Percentiles rank a stretch among this genome's conserved stretches.
Evolutionary conservation across 1,284 basidiomycete genomes (phyloP).

Genomic region (Ceratobasidium sp.): DNA sequence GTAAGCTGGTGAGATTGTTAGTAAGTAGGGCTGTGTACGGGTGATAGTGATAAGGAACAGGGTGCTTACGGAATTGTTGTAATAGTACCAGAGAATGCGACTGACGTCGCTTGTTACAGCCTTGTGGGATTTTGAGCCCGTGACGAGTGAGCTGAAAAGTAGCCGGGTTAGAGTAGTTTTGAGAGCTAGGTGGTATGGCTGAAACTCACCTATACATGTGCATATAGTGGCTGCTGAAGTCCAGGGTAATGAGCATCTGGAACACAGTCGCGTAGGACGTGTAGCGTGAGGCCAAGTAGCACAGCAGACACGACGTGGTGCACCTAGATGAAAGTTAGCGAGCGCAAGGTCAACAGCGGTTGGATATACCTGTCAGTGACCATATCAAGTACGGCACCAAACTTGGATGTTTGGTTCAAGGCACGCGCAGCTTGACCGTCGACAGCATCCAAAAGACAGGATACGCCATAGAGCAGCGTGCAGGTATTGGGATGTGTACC

Average conservation of each 20-base stretch:
- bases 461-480: slow-evolving; percentile 91
- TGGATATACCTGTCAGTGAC: slow-evolving; percentile 92
- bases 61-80: slow-evolving; percentile 87
- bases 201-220: slow-evolving; percentile 96
- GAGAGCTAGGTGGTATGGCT: slow-evolving; percentile 1
- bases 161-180: slow-evolving; percentile 5
- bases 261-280: slow-evolving; percentile 87
- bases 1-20: slow-evolving; percentile 68
- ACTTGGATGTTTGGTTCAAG: slow-evolving; percentile 92
- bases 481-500: slow-evolving; percentile 93
- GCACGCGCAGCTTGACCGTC: slow-evolving; percentile 96
- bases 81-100: slow-evolving; percentile 92
- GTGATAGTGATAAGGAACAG: slow-evolving; percentile 7
- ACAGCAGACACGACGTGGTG: slow-evolving; percentile 95
- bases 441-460: slow-evolving; percentile 95
- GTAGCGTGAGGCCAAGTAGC: slow-evolving; percentile 93
- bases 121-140: slow-evolving; percentile 95
- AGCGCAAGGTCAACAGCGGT: not conserved
- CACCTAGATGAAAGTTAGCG: slow-evolving; percentile 69
- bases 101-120: slow-evolving; percentile 92
- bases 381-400: slow-evolving; percentile 99
- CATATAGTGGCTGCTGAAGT: slow-evolving; percentile 99
- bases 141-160: slow-evolving; percentile 83
- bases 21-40: too few relatives aligned
- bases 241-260: slow-evolving; percentile 96